Conservation (phyloP, 768 basidiomycete species). For the Candolleomyces efflorescens region DNA sequence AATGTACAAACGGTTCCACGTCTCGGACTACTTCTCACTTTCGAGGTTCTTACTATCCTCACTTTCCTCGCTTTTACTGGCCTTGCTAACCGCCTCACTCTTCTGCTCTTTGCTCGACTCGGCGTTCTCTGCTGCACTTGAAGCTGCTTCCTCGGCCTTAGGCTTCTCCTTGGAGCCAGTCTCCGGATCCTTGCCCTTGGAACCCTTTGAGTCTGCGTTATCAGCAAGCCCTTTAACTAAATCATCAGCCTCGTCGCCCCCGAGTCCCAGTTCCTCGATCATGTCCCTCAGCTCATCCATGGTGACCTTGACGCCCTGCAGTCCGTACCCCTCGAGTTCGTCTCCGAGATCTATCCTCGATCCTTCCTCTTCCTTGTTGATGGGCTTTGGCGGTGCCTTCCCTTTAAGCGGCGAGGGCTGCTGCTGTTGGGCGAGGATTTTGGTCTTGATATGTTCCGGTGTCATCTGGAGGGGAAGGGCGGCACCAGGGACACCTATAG, state of each 20-base stretch:
- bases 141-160: background rate
- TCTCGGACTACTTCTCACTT: background rate
- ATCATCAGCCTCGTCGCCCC: constrained; percentile 72
- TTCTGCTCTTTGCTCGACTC: constrained; percentile 7
- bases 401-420: constrained; percentile 42
- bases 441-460: constrained; percentile 62
- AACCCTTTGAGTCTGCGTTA: constrained; percentile 15
- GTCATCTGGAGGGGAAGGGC: constrained; percentile 74
- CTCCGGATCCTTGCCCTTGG: constrained; percentile 2
- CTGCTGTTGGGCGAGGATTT: constrained; percentile 39
- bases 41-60: background rate
- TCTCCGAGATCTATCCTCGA: constrained; percentile 58
- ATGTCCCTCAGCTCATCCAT: constrained; percentile 69
- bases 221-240: constrained; percentile 60
- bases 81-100: background rate
- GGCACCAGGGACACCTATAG: constrained; percentile 81
- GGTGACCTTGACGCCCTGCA: constrained; percentile 76
- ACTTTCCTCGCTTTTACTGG: too few species aligned
- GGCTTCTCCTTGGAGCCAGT: background rate
- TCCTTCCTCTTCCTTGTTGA: constrained; percentile 47
- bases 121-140: background rate
- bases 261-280: constrained; percentile 71
- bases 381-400: constrained; percentile 20
- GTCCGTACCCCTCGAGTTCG: constrained; percentile 62
- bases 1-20: background rate